Conservation (phyloP, 345 rosid genomes). For the Hevea brasiliensis region DNA sequence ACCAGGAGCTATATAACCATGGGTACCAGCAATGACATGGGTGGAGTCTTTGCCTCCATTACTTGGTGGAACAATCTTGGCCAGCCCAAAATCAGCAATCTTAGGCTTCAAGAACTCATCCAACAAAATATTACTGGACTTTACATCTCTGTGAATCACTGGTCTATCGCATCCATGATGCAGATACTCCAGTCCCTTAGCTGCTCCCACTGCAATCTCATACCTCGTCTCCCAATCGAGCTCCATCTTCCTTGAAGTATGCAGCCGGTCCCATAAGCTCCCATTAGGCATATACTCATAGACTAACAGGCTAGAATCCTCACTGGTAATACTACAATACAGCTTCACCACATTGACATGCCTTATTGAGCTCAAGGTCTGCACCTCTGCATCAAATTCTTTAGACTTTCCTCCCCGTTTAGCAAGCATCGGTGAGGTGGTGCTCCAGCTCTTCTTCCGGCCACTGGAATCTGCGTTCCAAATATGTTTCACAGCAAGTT, state of each 20-base stretch:
- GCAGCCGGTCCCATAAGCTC: conserved; percentile 87
- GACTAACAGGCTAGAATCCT: conserved; percentile 84
- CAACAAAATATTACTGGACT: conserved; percentile 79
- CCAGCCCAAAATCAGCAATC: conserved; percentile 95
- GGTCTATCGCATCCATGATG: conserved; percentile 81
- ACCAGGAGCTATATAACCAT: conserved; percentile 98
- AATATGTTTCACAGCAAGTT: conserved; percentile 86
- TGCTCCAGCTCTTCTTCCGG: conserved; percentile 42
- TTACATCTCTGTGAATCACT: conserved; percentile 79
- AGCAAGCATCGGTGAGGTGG: conserved; percentile 63
- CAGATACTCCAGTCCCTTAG: conserved; percentile 85
- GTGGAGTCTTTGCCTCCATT: conserved; percentile 55
- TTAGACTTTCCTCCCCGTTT: conserved; percentile 43
- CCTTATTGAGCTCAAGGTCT: conserved; percentile 82
- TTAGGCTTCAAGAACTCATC: conserved; percentile 75
- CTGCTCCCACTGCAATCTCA: conserved; percentile 79
- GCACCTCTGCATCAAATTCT: conserved; percentile 83
- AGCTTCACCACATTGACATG: conserved; percentile 94
- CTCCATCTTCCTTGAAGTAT: conserved; percentile 52
- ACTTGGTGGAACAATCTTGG: conserved; percentile 66
- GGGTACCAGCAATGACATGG: conserved; percentile 79
- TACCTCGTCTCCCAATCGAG: conserved; percentile 86
- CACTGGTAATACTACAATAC: conserved; percentile 85
- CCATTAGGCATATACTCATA: conserved; percentile 93
- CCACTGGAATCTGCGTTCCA: conserved; percentile 40